Conservation (phyloP, 1,284 basidiomycete species). For the Austroboletus niveus region DNA sequence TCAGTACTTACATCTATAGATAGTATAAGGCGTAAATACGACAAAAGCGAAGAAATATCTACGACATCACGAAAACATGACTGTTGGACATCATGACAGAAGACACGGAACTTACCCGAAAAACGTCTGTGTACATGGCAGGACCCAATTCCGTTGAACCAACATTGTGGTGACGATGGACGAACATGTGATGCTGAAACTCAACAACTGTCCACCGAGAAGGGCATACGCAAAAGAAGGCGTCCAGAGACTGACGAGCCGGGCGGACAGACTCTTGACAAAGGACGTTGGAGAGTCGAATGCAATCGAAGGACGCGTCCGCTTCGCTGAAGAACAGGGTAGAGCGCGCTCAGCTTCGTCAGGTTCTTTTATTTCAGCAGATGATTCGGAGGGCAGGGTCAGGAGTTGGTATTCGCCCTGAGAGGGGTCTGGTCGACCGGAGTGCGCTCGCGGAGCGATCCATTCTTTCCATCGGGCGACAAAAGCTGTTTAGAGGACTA, state of each 20-base stretch:
- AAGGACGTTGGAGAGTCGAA: conserved; percentile 24
- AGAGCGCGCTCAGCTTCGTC: conserved; percentile 7
- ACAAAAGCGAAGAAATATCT: conserved; percentile 77
- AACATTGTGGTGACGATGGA: conserved; percentile 72
- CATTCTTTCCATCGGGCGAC: conserved; percentile 21
- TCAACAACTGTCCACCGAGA: conserved; percentile 29
- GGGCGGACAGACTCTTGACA: conserved; percentile 15
- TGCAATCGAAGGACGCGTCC: conserved; percentile 13
- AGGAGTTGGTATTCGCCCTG: conserved; percentile 30
- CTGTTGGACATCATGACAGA: not conserved
- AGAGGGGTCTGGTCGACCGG: conserved; percentile 12
- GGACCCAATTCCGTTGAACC: conserved; percentile 60
- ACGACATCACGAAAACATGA: conserved; percentile 1
- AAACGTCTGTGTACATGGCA: conserved; percentile 77
- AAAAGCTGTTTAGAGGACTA: conserved; percentile 5
- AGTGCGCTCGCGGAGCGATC: conserved; percentile 2
- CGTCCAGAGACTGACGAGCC: conserved; percentile 30
- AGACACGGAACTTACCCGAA: conserved; percentile 58
- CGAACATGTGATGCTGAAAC: conserved; percentile 22
- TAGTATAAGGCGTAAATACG: conserved; percentile 81
- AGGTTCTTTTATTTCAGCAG: conserved; percentile 5
- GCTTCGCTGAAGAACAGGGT: not conserved
- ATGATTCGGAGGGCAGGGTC: conserved; percentile 2
- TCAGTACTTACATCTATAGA: conserved; percentile 60
- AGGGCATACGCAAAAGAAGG: conserved; percentile 28